Percentiles rank a stretch among this genome's conserved stretches.
Evolutionary conservation across 169 alveolate genomes (phyloP).

Genomic region (Cryptosporidium felis): DNA sequence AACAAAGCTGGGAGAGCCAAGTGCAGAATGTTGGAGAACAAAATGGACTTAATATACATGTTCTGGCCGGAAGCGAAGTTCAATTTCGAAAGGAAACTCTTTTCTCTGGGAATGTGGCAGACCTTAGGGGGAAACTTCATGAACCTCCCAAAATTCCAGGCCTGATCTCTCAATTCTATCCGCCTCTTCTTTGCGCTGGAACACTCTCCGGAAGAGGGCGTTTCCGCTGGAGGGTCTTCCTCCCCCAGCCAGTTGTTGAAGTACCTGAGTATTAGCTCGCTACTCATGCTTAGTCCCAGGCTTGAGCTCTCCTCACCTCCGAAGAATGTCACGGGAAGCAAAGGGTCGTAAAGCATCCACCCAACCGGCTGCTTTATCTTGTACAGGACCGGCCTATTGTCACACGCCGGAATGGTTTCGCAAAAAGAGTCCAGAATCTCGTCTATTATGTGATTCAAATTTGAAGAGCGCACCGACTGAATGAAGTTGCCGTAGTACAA

Average conservation of each 20-base stretch:
- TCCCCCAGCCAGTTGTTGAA: neutral
- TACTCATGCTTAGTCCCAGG: too few species aligned
- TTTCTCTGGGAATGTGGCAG: neutral
- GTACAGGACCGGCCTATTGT: constrained; percentile 27
- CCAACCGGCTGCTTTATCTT: constrained; percentile 53
- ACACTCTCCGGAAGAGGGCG: neutral
- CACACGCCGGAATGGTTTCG: constrained; percentile 41
- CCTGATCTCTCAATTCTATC: too few species aligned
- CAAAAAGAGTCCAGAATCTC: constrained; percentile 33
- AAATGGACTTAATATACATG: neutral
- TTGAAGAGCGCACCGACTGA: constrained; percentile 26
- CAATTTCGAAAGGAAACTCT: neutral
- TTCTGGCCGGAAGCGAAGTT: constrained; percentile 6
- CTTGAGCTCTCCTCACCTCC: neutral
- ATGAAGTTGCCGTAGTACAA: constrained; percentile 35
- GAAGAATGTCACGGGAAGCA: constrained; percentile 7
- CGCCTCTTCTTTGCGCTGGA: too few species aligned
- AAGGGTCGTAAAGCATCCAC: constrained; percentile 64
- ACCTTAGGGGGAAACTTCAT: constrained; percentile 22
- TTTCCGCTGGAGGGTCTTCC: neutral
- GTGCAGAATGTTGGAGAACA: constrained; percentile 13
- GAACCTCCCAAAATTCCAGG: too few species aligned
- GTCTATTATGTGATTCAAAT: neutral
- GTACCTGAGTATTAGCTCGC: neutral
- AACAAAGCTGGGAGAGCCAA: constrained; percentile 6